Conservation (phyloP, 345 rosid genomes). For the Reutealis trisperma region DNA sequence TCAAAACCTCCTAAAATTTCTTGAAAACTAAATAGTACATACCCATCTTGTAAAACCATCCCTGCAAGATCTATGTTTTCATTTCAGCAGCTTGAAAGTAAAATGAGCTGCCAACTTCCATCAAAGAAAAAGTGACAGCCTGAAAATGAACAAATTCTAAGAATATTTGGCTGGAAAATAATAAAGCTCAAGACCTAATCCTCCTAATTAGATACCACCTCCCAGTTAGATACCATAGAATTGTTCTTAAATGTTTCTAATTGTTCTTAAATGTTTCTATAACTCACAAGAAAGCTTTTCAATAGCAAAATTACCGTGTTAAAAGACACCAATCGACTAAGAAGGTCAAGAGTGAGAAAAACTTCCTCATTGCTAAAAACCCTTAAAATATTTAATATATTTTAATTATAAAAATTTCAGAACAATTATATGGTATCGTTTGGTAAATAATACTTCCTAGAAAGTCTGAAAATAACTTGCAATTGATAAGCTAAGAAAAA, state of each 20-base stretch:
- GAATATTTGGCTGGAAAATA: no score
- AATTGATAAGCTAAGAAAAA: no score
- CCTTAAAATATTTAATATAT: no score
- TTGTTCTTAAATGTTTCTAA: no score
- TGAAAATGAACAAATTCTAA: no score
- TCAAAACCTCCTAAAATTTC: background rate
- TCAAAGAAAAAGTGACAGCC: slow-evolving; percentile 65
- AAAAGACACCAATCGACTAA: slow-evolving; percentile 73
- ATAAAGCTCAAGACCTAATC: no score
- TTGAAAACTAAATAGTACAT: background rate
- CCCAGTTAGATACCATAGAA: no score
- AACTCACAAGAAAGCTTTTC: background rate
- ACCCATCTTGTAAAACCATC: slow-evolving; percentile 22
- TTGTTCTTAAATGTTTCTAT: background rate
- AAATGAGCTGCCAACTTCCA: slow-evolving; percentile 55
- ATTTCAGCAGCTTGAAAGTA: background rate
- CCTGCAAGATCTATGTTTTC: background rate
- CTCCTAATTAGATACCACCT: no score
- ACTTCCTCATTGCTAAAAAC: slow-evolving; percentile 58
- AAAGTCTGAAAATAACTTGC: slow-evolving; percentile 61
- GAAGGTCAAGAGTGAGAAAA: slow-evolving; percentile 64
- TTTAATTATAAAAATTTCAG: no score
- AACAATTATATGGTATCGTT: no score
- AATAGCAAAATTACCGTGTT: slow-evolving; percentile 54
- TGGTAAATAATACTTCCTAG: no score